Base-by-base conservation (phyloP, 2,329 filamentous ascomycete species). In the Diaporthe batatas region DNA sequence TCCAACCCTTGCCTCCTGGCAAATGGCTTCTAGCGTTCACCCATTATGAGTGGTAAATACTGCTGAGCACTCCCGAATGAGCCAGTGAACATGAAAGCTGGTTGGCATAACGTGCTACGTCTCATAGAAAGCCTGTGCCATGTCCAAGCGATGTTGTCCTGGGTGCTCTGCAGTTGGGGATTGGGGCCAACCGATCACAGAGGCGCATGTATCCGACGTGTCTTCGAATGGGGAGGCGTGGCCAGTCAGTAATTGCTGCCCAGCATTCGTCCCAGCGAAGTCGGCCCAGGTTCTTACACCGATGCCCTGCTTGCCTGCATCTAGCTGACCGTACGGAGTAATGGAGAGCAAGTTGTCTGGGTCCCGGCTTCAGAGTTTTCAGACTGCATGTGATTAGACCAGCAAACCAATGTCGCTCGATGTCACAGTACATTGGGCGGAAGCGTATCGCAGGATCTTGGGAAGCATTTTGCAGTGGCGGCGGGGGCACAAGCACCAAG, bases 391-490 rank as follows among this genome's bases (percentile, higher is more conserved):
- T 70, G 55, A 70, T 23, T 18, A 42, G 47, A n/a, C 55, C 68
- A 54, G 54, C 55, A 34, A 18, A n/a, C 47, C 29, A n/a, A 36
- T 29, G 39, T 42, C 51, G 53, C 68, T 62, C 68, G 44, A 55
- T 70, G 55, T 70, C 53, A 70, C 68, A 57, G 55, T 62, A 62
- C 68, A 70, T 67, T 16, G 44, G 62, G 32, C 47, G 62, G 47
- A 67, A 67, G 47, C 39, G 32, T 53, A 67, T 67, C 62, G 14
- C 47, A 67, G 47, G 18, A 51, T 21, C 21, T 67, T 47, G n/a
- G 36, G 44, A 14, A 67, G 47, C 62, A 49, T 21, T 65, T 65
- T 65, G 29, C 62, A 53, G 62, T 67, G 62, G 62, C 62, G 62
- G 62, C 62, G 47, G 62, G 47, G 44, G 16, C 44, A 51, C 62